These are phyloP conservation scores for Colletotrichum limetticola DNA, from an alignment of 2,329 filamentous ascomycete species.

Conservation along the genomic window DNA sequence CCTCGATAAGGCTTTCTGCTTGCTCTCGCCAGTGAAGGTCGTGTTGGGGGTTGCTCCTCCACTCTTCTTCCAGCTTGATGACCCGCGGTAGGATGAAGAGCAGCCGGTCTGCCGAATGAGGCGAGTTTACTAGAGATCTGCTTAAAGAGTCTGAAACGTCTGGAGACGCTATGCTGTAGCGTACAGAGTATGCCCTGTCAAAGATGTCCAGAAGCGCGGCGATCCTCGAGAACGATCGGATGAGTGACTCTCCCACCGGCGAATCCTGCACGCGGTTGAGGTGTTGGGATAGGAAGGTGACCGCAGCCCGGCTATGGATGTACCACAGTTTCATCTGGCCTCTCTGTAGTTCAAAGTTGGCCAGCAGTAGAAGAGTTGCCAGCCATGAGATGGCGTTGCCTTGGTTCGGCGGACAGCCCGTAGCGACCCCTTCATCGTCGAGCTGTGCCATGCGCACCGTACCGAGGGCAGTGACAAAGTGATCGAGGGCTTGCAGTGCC, in stretches of 20 bases:
- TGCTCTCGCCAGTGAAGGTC: slow-evolving; percentile 11
- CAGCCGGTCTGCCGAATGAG: background rate
- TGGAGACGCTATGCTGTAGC: slow-evolving; percentile 17
- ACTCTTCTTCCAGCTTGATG: slow-evolving; percentile 20
- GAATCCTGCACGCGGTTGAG: background rate
- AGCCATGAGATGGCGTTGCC: slow-evolving; percentile 14
- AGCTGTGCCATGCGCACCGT: slow-evolving; percentile 15
- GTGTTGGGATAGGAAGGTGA: slow-evolving; percentile 20
- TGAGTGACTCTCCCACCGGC: slow-evolving; percentile 1
- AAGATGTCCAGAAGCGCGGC: slow-evolving; percentile 18
- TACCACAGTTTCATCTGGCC: slow-evolving; percentile 28
- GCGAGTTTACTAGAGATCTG: slow-evolving; percentile 2
- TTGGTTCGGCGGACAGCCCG: slow-evolving; percentile 2
- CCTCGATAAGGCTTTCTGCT: slow-evolving; percentile 13
- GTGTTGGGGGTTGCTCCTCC: slow-evolving; percentile 21
- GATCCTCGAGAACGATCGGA: slow-evolving; percentile 19
- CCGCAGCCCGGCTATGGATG: slow-evolving; percentile 16
- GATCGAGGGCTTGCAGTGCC: slow-evolving; percentile 16
- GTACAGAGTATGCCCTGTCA: slow-evolving; percentile 8
- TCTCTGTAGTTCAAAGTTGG: slow-evolving; percentile 17
- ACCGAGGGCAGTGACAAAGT: slow-evolving; percentile 10
- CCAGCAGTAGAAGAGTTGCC: background rate
- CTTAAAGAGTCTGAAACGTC: slow-evolving; percentile 3
- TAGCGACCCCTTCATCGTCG: slow-evolving; percentile 12
- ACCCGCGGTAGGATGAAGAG: slow-evolving; percentile 7